Conservation (phyloP, 1,139 yeast species). For the Kodamaea anthophila region DNA sequence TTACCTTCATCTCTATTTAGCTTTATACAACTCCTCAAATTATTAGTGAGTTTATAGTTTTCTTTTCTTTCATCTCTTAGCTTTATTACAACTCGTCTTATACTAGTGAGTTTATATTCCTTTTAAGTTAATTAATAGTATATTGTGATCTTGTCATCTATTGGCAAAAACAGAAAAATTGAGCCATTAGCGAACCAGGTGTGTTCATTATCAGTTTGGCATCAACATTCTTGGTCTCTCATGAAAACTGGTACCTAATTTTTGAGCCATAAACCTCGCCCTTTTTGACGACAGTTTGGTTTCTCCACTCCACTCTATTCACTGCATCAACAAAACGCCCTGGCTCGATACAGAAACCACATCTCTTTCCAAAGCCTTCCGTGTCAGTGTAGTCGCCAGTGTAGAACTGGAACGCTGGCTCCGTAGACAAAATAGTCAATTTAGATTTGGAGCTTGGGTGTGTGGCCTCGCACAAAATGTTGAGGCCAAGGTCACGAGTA, state of each 20-base stretch:
- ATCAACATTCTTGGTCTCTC: too few relatives aligned
- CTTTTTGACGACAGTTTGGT: slow-evolving; percentile 46
- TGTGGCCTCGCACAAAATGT: slow-evolving; percentile 38
- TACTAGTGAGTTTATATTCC: too few relatives aligned
- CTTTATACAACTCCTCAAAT: too few relatives aligned
- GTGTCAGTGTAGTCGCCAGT: slow-evolving; percentile 51
- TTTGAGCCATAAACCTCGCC: slow-evolving; percentile 53
- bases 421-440: slow-evolving; percentile 49
- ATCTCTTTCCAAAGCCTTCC: slow-evolving; percentile 33
- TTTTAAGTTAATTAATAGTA: too few relatives aligned
- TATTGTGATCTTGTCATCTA: too few relatives aligned
- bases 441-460: slow-evolving; percentile 41
- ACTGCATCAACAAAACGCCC: slow-evolving; percentile 56
- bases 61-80: too few relatives aligned
- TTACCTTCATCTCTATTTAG: too few relatives aligned
- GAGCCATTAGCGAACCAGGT: too few relatives aligned
- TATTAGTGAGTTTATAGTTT: too few relatives aligned
- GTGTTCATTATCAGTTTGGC: too few relatives aligned
- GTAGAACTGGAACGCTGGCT: slow-evolving; percentile 64
- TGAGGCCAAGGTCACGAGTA: slow-evolving; percentile 36
- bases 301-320: slow-evolving; percentile 41
- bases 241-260: slow-evolving; percentile 28
- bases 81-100: too few relatives aligned
- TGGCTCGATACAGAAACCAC: slow-evolving; percentile 63
- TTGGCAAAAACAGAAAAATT: background rate